phyloP scores from a whole-genome alignment of 352 stramenopile genomes.

The Phytophthora cryptogea region DNA sequence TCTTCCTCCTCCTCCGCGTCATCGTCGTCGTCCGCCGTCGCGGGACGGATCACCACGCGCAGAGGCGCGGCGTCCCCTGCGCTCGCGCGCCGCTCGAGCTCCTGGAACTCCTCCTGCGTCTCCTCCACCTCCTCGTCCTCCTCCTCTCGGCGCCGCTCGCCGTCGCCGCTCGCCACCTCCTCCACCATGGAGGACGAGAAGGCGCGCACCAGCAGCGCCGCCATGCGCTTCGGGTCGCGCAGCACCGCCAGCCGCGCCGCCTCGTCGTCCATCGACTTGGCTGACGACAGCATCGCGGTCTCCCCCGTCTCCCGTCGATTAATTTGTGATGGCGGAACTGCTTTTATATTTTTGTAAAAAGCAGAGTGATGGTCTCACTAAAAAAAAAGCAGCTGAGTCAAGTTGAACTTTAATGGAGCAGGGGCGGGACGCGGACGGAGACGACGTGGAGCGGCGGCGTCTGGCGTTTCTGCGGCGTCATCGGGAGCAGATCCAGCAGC shows the following conservation, averaged over 20 bases:
- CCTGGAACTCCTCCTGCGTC: conserved; percentile 36
- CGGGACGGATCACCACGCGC: conserved; percentile 19
- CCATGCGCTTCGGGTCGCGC: conserved; percentile 50
- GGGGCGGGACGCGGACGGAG: conserved; percentile 28
- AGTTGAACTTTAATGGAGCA: conserved; percentile 23
- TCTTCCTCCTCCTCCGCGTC: conserved; percentile 55
- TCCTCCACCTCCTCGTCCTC: conserved; percentile 40
- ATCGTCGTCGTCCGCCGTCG: conserved; percentile 40
- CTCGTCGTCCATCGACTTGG: conserved; percentile 46
- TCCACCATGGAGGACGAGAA: conserved; percentile 40
- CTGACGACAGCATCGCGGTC: conserved; percentile 38
- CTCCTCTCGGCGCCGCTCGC: conserved; percentile 16
- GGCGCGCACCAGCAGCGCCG: conserved; percentile 48
- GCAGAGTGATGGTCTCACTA: conserved; percentile 23
- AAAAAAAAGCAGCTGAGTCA: conserved; percentile 5
- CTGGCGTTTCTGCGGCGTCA: conserved; percentile 51
- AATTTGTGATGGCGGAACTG: conserved; percentile 8
- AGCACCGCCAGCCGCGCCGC: conserved; percentile 31
- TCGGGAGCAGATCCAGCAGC: conserved; percentile 53
- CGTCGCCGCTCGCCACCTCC: background rate
- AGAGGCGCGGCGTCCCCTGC: conserved; percentile 11
- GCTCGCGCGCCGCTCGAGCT: conserved; percentile 20
- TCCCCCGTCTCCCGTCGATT: conserved; percentile 12
- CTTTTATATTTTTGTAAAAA: background rate
- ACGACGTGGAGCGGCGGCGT: conserved; percentile 45